Conservation (phyloP, 2,329 filamentous ascomycete species). For the Geoglossum cookeanum region DNA sequence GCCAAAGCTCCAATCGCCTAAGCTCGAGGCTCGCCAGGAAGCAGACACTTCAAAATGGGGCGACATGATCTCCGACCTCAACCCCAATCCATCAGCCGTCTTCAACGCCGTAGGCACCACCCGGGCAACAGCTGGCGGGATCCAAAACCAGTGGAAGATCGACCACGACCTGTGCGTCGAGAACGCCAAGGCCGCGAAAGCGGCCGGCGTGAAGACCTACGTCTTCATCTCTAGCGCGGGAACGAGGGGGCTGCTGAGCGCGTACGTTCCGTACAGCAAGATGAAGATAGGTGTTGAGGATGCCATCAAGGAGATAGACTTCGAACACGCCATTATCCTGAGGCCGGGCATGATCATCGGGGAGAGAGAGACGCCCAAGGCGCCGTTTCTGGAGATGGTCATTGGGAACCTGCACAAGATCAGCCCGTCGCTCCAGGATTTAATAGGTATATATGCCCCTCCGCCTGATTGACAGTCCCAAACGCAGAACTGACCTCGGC, state of each 20-base stretch:
- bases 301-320: constrained; percentile 18
- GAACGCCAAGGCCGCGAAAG: constrained; percentile 19
- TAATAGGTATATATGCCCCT: constrained; percentile 12
- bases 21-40: constrained; percentile 19
- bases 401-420: constrained; percentile 12
- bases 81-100: constrained; percentile 13
- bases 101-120: constrained; percentile 21
- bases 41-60: constrained; percentile 17
- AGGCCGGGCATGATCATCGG: constrained; percentile 20
- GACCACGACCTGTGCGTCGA: constrained; percentile 21
- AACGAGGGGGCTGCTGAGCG: constrained; percentile 14
- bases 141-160: constrained; percentile 20
- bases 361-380: constrained; percentile 12
- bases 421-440: constrained; percentile 14
- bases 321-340: constrained; percentile 20
- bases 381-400: constrained; percentile 8
- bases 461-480: neutral
- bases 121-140: constrained; percentile 15
- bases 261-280: constrained; percentile 18
- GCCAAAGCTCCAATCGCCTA: constrained; percentile 32
- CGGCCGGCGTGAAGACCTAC: constrained; percentile 19
- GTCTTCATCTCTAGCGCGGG: constrained; percentile 20
- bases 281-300: constrained; percentile 22
- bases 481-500: too few relatives aligned
- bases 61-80: constrained; percentile 12